phyloP scores from a whole-genome alignment of 129 eudicot species.

The Glebionis coronaria region DNA sequence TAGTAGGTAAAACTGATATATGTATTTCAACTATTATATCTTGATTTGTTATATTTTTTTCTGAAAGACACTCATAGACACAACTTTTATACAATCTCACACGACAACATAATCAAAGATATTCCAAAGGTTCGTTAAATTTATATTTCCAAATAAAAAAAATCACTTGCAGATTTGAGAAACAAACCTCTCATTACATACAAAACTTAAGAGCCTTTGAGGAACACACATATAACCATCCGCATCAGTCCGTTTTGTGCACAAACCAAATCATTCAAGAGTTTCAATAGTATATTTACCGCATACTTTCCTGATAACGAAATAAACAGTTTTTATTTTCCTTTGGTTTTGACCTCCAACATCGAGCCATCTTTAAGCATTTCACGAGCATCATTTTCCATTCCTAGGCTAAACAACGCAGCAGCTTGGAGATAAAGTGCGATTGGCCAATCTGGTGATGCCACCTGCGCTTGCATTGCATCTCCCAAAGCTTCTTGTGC shows the following conservation, averaged over 20 bases:
- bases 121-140: not conserved
- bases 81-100: not conserved
- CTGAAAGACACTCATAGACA: too few relatives aligned
- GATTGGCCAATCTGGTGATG: conserved; percentile 24
- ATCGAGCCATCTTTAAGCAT: conserved; percentile 44
- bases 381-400: conserved; percentile 72
- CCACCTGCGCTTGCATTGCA: conserved; percentile 65
- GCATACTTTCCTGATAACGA: not conserved
- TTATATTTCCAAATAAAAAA: not conserved
- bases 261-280: not conserved
- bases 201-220: conserved; percentile 13
- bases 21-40: too few relatives aligned
- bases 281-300: not conserved
- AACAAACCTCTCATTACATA: conserved; percentile 25
- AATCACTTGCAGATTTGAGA: conserved; percentile 8
- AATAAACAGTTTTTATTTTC: not conserved
- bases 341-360: conserved; percentile 7
- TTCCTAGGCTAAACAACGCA: conserved; percentile 59
- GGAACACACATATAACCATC: conserved; percentile 12
- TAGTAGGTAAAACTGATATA: too few relatives aligned
- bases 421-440: conserved; percentile 73
- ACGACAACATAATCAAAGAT: not conserved
- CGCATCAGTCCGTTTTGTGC: not conserved
- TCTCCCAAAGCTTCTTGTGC: conserved; percentile 63
- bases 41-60: too few relatives aligned